Evolutionary conservation across 495 filamentous ascomycete genomes (phyloP), one percentile per base, ranked within the genome.

Genomic region (Lentithecium fluviatile): DNA sequence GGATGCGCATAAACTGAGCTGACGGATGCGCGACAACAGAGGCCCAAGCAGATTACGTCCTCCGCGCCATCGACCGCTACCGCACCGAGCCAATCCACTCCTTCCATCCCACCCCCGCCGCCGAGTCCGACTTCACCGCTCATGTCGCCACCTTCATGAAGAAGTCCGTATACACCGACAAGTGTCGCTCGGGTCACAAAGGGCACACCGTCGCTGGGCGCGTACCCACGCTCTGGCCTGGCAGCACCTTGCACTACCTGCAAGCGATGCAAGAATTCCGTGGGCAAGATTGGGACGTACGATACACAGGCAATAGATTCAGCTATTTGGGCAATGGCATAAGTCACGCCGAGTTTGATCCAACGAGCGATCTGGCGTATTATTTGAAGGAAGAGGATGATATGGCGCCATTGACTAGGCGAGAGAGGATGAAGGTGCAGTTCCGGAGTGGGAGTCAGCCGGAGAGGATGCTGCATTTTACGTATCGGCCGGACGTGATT

Each of bases 281-380:
- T 13, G 38, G 19, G 11, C 37, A 56, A 19, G 38, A 56, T n/a
- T 56, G 11, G 7, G 37, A 56, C 4, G 2, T 45, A 6, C 4
- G 19, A 47, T 56, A 56, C 23, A 23, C 4, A 15, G 53, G 53
- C 1, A 56, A 56, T 36, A 5, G 53, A 2, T 56, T 56, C 38
- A 17, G 10, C 4, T 56, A 2, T 3, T 24, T 45, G 2, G 53
- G 53, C 1, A 45, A 56, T 10, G 53, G 53, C 6, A n/a, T 56
- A 12, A 54, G 51, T 20, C 51, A 54, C 8, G 21, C 34, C 1
- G 51, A 54, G 20, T 40, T 42, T 8, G 51, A 54, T 20, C 29
- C 29, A 1, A 42, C 29, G 13, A 20, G 51, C 20, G 51, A 54
- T 20, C 51, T 54, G 6, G 51, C 51, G 15, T 54, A 40, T 42